phyloP scores from a whole-genome alignment of 2,329 filamentous ascomycete genomes.

The Apiospora malaysiana region DNA sequence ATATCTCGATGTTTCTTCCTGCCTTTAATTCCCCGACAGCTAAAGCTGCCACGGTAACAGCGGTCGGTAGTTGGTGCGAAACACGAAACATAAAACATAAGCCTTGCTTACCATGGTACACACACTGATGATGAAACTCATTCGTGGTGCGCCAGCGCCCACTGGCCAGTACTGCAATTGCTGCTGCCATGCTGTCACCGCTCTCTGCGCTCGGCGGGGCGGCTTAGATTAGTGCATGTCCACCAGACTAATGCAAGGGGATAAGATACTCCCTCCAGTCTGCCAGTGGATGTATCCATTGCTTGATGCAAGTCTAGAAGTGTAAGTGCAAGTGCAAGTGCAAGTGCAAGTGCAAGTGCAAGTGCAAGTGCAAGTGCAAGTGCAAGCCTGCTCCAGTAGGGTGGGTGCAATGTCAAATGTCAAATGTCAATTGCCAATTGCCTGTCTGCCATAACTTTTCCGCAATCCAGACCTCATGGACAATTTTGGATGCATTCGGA shows the following conservation, averaged over 20 bases:
- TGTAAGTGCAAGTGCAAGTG: no score
- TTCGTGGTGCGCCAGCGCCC: not conserved
- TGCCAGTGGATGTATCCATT: not conserved
- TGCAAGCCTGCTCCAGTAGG: not conserved
- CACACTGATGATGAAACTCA: not conserved
- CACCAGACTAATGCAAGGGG: constrained; percentile 4
- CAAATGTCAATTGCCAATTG: no score
- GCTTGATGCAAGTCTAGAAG: constrained; percentile 16
- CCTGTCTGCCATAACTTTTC: not conserved
- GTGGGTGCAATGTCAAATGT: no score
- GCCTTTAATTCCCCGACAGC: not conserved
- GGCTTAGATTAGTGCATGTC: constrained; percentile 6
- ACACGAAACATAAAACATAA: no score
- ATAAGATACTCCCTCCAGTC: not conserved
- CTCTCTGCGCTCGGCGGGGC: not conserved
- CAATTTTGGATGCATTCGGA: no score
- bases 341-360: no score
- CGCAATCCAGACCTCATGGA: not conserved
- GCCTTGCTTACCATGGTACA: not conserved
- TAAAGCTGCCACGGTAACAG: no score
- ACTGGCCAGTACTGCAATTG: constrained; percentile 9
- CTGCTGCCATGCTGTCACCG: not conserved
- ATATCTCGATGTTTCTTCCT: not conserved
- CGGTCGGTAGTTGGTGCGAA: no score
- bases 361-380: no score